These are phyloP conservation scores for Trypanosoma mega DNA, from an alignment of 208 protist species.

Conservation along the genomic window DNA sequence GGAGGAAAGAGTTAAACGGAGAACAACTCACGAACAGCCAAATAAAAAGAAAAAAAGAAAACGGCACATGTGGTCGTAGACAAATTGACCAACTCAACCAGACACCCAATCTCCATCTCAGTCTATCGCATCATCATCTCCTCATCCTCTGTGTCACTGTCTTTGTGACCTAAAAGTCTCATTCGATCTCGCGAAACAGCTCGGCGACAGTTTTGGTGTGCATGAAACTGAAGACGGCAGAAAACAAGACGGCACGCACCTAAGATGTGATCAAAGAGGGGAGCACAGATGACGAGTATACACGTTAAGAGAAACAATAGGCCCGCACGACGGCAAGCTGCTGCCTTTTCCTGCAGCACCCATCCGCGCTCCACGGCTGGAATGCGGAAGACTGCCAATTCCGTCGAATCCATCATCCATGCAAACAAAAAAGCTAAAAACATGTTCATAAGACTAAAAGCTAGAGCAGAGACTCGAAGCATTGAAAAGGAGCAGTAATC, in stretches of 20 bases:
- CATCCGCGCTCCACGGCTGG: slow-evolving; percentile 23
- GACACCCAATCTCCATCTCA: no score
- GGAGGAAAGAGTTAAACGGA: background rate
- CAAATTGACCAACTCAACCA: no score
- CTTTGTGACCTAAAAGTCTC: slow-evolving; percentile 9
- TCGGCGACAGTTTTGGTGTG: slow-evolving; percentile 13
- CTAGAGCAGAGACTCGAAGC: slow-evolving; percentile 8
- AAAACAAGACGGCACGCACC: slow-evolving; percentile 12
- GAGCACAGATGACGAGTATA: slow-evolving; percentile 18
- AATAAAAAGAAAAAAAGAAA: slow-evolving; percentile 12
- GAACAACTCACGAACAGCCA: background rate
- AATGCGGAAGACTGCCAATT: slow-evolving; percentile 19
- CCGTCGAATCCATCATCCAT: slow-evolving; percentile 31
- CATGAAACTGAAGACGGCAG: slow-evolving; percentile 13
- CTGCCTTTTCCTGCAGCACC: slow-evolving; percentile 23
- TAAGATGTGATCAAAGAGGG: slow-evolving; percentile 1
- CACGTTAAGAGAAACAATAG: slow-evolving; percentile 13
- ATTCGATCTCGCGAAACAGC: slow-evolving; percentile 13
- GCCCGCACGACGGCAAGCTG: slow-evolving; percentile 28
- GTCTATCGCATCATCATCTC: no score
- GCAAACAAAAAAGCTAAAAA: slow-evolving; percentile 27
- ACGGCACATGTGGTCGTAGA: no score
- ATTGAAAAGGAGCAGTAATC: slow-evolving; percentile 13
- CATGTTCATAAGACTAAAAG: slow-evolving; percentile 21
- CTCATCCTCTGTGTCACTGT: slow-evolving; percentile 25